Evolutionary conservation across 208 protist species (phyloP).

Genomic region (Lotmaria passim): DNA sequence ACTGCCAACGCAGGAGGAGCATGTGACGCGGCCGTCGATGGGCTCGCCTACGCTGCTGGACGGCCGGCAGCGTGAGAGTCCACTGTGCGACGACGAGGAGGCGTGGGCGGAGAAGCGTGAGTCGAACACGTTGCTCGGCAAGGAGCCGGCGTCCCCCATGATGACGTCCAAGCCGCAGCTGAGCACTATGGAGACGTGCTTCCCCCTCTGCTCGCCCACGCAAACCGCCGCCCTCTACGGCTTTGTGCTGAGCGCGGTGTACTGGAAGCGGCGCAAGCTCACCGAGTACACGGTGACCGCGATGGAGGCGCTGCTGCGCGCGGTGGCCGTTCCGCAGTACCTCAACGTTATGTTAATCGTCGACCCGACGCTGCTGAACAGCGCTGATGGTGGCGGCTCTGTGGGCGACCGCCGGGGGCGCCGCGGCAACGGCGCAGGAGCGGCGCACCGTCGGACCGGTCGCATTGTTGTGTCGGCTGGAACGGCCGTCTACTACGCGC

Average conservation of each 20-base stretch:
- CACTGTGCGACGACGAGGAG: not conserved
- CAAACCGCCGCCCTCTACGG: conserved; percentile 38
- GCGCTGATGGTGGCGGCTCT: not conserved
- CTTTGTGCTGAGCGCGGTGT: conserved; percentile 54
- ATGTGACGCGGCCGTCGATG: not conserved
- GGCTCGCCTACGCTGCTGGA: not conserved
- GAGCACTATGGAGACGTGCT: conserved; percentile 2
- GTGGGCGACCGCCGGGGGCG: conserved; percentile 1
- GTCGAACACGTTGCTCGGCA: conserved; percentile 9
- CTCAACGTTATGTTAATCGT: conserved; percentile 41
- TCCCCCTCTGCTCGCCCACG: conserved; percentile 9
- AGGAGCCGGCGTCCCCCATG: not conserved
- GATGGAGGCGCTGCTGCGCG: conserved; percentile 52
- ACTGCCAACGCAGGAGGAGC: not conserved
- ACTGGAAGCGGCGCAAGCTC: conserved; percentile 61
- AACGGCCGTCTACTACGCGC: conserved; percentile 38
- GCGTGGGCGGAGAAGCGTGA: conserved; percentile 5
- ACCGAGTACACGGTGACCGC: conserved; percentile 40
- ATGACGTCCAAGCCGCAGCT: not conserved
- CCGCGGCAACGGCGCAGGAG: conserved; percentile 3
- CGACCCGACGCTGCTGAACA: conserved; percentile 20
- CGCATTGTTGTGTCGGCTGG: conserved; percentile 13
- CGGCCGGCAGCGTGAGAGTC: not conserved
- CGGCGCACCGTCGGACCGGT: conserved; percentile 14
- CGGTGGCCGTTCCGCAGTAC: conserved; percentile 27